Evolutionary conservation across 345 rosid species (phyloP).

Genomic region (Eucalyptus marginata): DNA sequence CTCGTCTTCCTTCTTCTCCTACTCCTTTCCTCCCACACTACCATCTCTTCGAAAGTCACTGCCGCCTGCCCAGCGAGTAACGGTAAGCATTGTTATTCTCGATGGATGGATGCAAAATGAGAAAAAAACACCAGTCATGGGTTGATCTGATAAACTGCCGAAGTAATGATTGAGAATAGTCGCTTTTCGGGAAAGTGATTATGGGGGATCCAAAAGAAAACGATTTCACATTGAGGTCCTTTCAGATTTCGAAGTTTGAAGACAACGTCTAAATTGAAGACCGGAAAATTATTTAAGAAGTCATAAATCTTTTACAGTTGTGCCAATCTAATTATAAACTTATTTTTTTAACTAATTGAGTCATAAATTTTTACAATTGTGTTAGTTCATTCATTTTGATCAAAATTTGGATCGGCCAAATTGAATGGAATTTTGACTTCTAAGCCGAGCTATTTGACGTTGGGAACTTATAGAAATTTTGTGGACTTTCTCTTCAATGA

Average conservation of each 20-base stretch:
- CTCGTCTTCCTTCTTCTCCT: not conserved
- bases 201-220: not conserved
- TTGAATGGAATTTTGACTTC: no score
- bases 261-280: not conserved
- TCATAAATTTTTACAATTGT: no score
- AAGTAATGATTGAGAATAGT: not conserved
- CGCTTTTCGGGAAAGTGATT: not conserved
- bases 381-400: rapidly evolving
- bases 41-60: not conserved
- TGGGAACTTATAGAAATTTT: no score
- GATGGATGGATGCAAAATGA: not conserved
- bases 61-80: not conserved
- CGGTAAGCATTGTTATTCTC: not conserved
- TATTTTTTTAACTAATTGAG: no score
- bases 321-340: no score
- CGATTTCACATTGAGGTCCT: not conserved
- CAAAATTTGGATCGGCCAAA: no score
- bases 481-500: no score
- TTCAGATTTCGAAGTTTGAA: not conserved
- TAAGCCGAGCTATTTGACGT: no score
- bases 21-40: not conserved
- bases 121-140: not conserved
- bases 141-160: not conserved
- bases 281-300: no score
- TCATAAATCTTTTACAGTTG: rapidly evolving